These are phyloP conservation scores for Bruguiera hainesii DNA, from an alignment of 441 rosid genomes.

Conservation along the genomic window DNA sequence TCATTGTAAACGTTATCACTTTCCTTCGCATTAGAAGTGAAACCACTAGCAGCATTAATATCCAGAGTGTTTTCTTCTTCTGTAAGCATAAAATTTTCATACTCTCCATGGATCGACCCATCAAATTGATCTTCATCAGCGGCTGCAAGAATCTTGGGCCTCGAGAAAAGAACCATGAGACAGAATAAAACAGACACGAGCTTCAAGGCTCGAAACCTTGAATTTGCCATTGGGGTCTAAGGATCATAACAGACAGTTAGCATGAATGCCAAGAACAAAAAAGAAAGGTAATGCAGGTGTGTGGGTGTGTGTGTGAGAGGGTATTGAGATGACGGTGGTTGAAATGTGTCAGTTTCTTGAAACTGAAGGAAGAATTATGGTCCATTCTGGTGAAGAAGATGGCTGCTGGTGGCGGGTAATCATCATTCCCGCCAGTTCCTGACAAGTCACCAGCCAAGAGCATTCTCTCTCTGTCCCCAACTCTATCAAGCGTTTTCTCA, in stretches of 20 bases:
- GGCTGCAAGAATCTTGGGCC: slow-evolving; percentile 13
- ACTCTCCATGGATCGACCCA: too few relatives aligned
- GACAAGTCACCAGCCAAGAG: slow-evolving; percentile 17
- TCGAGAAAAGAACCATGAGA: slow-evolving; percentile 29
- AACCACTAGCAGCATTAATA: background rate
- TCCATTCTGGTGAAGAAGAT: slow-evolving; percentile 33
- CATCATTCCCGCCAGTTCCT: slow-evolving; percentile 38
- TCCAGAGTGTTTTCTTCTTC: too few relatives aligned
- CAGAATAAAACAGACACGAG: slow-evolving; percentile 24
- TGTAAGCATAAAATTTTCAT: too few relatives aligned
- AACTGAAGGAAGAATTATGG: slow-evolving; percentile 36
- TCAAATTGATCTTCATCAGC: slow-evolving; percentile 14
- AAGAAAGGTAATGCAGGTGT: slow-evolving; percentile 9
- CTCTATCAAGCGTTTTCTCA: background rate
- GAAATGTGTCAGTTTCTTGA: slow-evolving; percentile 47
- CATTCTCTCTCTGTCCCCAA: background rate
- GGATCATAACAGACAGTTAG: slow-evolving; percentile 10
- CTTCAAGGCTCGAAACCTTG: slow-evolving; percentile 23
- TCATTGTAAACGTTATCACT: background rate
- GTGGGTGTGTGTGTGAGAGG: slow-evolving; percentile 19
- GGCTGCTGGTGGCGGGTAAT: slow-evolving; percentile 44
- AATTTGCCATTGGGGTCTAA: slow-evolving; percentile 35
- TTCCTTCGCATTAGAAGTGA: too few relatives aligned
- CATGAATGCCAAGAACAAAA: slow-evolving; percentile 19
- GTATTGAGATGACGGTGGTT: slow-evolving; percentile 30